Evolutionary conservation across 768 basidiomycete species (phyloP), one percentile per base, ranked within the genome.

Genomic region (Naganishia antarctica): DNA sequence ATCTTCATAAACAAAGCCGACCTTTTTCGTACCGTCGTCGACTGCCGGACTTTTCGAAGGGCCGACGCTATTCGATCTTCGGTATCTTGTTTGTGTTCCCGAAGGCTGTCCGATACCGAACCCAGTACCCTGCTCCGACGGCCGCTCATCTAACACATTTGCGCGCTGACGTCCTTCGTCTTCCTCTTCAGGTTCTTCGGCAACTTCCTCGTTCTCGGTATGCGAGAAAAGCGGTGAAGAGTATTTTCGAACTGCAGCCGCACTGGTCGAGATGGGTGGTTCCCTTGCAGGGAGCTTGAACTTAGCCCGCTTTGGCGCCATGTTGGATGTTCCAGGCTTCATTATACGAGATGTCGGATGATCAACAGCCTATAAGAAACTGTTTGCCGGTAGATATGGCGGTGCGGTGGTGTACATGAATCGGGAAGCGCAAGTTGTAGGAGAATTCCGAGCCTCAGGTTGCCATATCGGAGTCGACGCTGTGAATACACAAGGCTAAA

Each of bases 191-290:
- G 46, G 50, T 25, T 13, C 47, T 11, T 57, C 62, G 9, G 9
- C 47, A 18, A 23, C 21, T 25, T 64, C 53, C 15, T 64, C 53
- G 13, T 53, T 47, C 46, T 64, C 63, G 25, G 32, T 59, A 43
- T 64, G 63, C 11, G 51, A 29, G 45, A 45, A 64, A 11, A 64
- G 48, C 37, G 63, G 63, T 25, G 53, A 41, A 21, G 53, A 32
- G 37, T 57, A 57, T 57, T 26, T 57, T 12, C 53, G 53, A 18
- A 57, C 53, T 4, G 53, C 53, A 23, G 37, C 37, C 1, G 53
- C 53, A 40, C 53, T 57, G n/a, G 34, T 57, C 53, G 53, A 37
- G 53, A 57, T 34, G n/a, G 53, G 53, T 25, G 53, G 53, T 31
- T 57, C 53, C 26, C 37, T 37, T 21, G 11, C 21, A 1, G 53